A percentile compares a stretch with the other conserved stretches of the same genome.
These are phyloP conservation scores for Parastagonospora avenae DNA, from an alignment of 2,329 filamentous ascomycete genomes.

Conservation along the genomic window DNA sequence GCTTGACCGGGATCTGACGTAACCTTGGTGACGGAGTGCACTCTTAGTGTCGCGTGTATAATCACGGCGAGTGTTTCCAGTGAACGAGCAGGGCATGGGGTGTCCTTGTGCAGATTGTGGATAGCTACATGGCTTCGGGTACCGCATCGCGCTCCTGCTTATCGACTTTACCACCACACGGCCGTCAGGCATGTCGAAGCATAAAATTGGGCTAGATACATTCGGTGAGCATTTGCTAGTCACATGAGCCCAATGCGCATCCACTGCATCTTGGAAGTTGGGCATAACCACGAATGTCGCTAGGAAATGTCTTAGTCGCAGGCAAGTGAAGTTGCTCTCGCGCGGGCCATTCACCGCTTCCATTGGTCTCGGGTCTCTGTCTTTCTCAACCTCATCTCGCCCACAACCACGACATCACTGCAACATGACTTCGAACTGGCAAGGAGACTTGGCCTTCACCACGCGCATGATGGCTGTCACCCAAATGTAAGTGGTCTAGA, in stretches of 20 bases:
- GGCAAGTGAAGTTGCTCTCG: too few species aligned
- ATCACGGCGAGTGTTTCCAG: not conserved
- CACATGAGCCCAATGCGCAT: too few species aligned
- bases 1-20: constrained; percentile 22
- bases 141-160: too few species aligned
- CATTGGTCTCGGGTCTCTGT: not conserved
- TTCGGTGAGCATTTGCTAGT: too few species aligned
- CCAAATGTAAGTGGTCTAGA: constrained; percentile 53
- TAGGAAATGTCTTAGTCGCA: too few species aligned
- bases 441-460: constrained; percentile 49
- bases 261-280: too few species aligned
- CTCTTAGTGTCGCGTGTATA: not conserved
- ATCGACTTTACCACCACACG: too few species aligned
- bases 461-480: constrained; percentile 51
- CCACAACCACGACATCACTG: constrained; percentile 2
- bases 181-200: too few species aligned
- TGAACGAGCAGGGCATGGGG: not conserved
- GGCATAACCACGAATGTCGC: too few species aligned
- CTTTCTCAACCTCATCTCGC: constrained; percentile 1
- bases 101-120: too few species aligned
- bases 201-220: too few species aligned
- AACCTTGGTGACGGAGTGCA: constrained; percentile 13
- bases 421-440: constrained; percentile 47
- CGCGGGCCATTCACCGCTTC: not conserved
- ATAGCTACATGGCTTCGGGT: too few species aligned